Conservation (phyloP, 192 early-diverging fungal species). For the Podila minutissima region DNA sequence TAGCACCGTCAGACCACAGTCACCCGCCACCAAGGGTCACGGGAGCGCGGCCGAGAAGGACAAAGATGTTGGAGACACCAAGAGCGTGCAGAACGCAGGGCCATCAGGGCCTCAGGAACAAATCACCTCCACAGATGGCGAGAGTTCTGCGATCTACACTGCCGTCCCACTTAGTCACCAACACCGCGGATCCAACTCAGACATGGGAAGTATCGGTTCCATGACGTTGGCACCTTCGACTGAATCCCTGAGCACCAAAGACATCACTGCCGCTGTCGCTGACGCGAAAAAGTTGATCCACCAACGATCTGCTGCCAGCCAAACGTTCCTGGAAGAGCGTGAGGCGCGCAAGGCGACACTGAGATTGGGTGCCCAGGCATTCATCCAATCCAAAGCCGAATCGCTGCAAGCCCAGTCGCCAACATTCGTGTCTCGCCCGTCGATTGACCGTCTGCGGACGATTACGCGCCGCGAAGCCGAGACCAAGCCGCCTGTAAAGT, state of each 20-base stretch:
- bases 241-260: conserved; percentile 20
- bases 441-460: conserved; percentile 44
- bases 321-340: conserved; percentile 23
- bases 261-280: neutral
- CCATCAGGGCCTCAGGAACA: neutral
- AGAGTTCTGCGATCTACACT: neutral
- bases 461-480: conserved; percentile 22
- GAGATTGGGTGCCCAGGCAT: conserved; percentile 19
- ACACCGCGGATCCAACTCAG: conserved; percentile 6
- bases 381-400: conserved; percentile 21
- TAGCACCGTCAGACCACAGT: neutral
- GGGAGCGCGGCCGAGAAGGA: conserved; percentile 22
- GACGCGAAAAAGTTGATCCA: neutral
- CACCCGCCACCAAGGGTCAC: too few species aligned
- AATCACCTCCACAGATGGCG: neutral
- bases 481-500: conserved; percentile 37
- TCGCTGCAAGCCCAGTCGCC: conserved; percentile 17
- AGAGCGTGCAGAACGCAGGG: neutral
- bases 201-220: conserved; percentile 23
- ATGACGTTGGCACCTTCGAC: conserved; percentile 17
- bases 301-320: neutral
- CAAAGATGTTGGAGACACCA: neutral
- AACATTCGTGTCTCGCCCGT: conserved; percentile 19
- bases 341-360: conserved; percentile 24
- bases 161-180: neutral